A percentile compares a stretch with the other conserved stretches of the same genome.
phyloP scores from a whole-genome alignment of 2,329 filamentous ascomycete species.

The Paraphaeosphaeria minitans region DNA sequence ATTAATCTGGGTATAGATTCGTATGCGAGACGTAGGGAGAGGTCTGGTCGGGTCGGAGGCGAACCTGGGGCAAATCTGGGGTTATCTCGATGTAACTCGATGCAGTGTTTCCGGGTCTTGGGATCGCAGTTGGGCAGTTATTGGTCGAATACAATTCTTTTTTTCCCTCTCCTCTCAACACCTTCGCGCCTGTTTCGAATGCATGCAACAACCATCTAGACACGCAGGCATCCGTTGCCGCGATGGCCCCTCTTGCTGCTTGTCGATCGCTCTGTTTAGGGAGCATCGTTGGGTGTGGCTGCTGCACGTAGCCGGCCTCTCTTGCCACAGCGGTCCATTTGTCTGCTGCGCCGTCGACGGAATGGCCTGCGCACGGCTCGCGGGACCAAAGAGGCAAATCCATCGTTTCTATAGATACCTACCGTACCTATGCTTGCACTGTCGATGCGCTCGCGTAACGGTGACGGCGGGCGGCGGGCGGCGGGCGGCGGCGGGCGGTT shows the following conservation, averaged over 20 bases:
- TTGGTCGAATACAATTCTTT: conserved; percentile 29
- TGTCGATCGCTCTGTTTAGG: conserved; percentile 23
- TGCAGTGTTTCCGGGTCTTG: conserved; percentile 17
- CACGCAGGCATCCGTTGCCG: conserved; percentile 20
- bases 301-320: conserved; percentile 31
- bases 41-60: conserved; percentile 25
- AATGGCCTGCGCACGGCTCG: conserved; percentile 7
- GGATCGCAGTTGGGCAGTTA: conserved; percentile 19
- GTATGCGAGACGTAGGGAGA: conserved; percentile 29
- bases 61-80: conserved; percentile 26
- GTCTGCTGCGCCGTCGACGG: conserved; percentile 15
- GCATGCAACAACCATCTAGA: conserved; percentile 36
- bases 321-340: conserved; percentile 9
- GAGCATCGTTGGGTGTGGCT: conserved; percentile 25
- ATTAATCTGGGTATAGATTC: conserved; percentile 18
- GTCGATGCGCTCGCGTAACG: conserved; percentile 28
- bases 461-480: conserved; percentile 22
- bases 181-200: conserved; percentile 32
- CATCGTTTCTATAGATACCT: neutral
- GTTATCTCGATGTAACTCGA: conserved; percentile 20
- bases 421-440: neutral
- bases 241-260: conserved; percentile 26
- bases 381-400: neutral
- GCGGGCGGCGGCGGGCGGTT: conserved; percentile 27
- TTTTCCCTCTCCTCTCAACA: conserved; percentile 14